phyloP scores from a whole-genome alignment of 2,329 filamentous ascomycete genomes.

The Cercospora sp. region DNA sequence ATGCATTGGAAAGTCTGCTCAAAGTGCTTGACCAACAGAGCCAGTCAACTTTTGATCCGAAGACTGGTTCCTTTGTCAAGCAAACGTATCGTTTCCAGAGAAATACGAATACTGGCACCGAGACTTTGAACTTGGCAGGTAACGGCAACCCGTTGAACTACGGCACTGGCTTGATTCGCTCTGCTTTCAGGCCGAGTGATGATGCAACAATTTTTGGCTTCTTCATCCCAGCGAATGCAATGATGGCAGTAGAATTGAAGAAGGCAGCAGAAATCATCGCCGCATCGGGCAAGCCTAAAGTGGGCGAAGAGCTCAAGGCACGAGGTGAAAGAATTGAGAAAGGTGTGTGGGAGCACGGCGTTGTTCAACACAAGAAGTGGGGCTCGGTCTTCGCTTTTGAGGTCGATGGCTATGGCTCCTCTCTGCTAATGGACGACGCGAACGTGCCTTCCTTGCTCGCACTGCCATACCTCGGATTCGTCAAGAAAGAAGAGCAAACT shows the following conservation, averaged over 20 bases:
- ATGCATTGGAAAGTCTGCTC: conserved; percentile 73
- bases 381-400: conserved; percentile 84
- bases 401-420: conserved; percentile 81
- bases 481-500: conserved; percentile 62
- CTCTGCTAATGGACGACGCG: conserved; percentile 85
- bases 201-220: conserved; percentile 93
- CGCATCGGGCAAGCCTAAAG: conserved; percentile 56
- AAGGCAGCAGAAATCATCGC: conserved; percentile 71
- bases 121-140: conserved; percentile 80
- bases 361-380: conserved; percentile 72
- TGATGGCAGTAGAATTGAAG: conserved; percentile 88
- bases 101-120: conserved; percentile 76
- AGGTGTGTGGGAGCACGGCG: conserved; percentile 81
- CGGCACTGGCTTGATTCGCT: conserved; percentile 82
- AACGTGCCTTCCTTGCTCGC: conserved; percentile 82
- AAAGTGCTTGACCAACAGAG: conserved; percentile 76
- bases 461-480: conserved; percentile 76
- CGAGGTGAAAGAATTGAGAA: conserved; percentile 68
- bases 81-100: conserved; percentile 90
- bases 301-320: conserved; percentile 52
- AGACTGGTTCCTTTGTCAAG: conserved; percentile 62
- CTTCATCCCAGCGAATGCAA: conserved; percentile 93
- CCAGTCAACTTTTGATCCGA: conserved; percentile 72
- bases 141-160: conserved; percentile 87
- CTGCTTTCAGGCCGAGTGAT: conserved; percentile 91